Evolutionary conservation across 2,329 filamentous ascomycete genomes (phyloP), one percentile per base, ranked within the genome.

Genomic region (Fusarium odoratissimum): DNA sequence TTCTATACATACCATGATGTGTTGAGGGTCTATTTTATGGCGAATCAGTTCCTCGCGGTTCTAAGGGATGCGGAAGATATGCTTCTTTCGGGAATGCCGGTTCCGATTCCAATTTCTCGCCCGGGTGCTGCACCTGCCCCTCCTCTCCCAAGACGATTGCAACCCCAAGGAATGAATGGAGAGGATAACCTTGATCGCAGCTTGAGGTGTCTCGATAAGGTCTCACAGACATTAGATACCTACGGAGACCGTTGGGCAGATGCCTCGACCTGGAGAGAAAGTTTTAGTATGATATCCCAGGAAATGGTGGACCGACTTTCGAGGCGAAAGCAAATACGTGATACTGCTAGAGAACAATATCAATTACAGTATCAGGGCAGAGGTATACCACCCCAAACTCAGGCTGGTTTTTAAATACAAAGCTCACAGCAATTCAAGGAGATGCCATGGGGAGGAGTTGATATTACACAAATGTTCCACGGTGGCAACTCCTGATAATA

Each of bases 1-100:
- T 92, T 95, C 57, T 90, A 96, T 76, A 95, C 93, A 2, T 97
- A 95, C 76, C 92, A 97, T 77, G 95, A 98, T 79, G 93, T 95
- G 3, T 88, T 97, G 77, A 91, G 95, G 58, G 91, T 94, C 3
- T 96, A 93, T 77, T 97, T 92, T 76, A 90, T 92, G 83, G 90
- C 87, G 19, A 89, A 86, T 67, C 90, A 92, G 75, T 88, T 92
- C 64, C 81, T 91, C 21, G 88, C 89, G 3, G 88, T 91, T 12
- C 80, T 92, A n/a, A 83, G 84, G 7, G 88, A 89, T 67, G 85
- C 87, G 3, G 86, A 87, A 59, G 87, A 91, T 46, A 80, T 88
- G 67, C 83, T 91, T 6, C 81, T 91, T 11, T 85, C 86, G 0
- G 87, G 86, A 10, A 78, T 83, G 4, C 82, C 82, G 0, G 82